These are phyloP conservation scores for Fusarium tjaetaba DNA, from an alignment of 2,329 filamentous ascomycete genomes.

Conservation along the genomic window DNA sequence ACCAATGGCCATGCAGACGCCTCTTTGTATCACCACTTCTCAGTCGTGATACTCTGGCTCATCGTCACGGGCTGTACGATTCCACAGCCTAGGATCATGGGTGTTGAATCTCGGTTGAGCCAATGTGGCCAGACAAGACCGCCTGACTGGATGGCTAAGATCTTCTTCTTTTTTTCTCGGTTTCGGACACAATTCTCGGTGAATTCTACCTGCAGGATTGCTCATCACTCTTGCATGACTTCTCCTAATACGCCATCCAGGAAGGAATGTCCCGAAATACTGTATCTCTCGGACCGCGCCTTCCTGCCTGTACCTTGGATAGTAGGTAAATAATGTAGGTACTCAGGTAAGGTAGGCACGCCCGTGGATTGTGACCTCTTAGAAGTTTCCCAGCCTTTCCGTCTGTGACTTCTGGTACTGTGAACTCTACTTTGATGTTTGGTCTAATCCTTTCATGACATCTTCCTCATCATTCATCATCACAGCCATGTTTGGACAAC, in stretches of 20 bases:
- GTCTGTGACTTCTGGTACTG: background rate
- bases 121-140: conserved; percentile 7
- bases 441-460: background rate
- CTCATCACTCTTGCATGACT: conserved; percentile 1
- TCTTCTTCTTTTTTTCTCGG: background rate
- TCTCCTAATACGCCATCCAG: background rate
- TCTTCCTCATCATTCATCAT: conserved; percentile 46
- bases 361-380: conserved; percentile 8
- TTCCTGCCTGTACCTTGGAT: background rate
- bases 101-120: background rate
- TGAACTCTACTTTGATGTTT: background rate
- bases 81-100: background rate
- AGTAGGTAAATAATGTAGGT: background rate
- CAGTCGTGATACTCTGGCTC: conserved; percentile 22
- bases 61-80: conserved; percentile 16
- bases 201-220: conserved; percentile 1
- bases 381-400: background rate
- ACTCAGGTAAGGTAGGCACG: background rate
- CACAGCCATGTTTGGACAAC: conserved; percentile 52
- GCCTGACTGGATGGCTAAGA: background rate
- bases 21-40: conserved; percentile 26
- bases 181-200: background rate
- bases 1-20: conserved; percentile 9
- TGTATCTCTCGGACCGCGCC: background rate
- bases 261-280: conserved; percentile 8